These are phyloP conservation scores for Fusarium keratoplasticum DNA, from an alignment of 2,329 filamentous ascomycete species.

Conservation along the genomic window DNA sequence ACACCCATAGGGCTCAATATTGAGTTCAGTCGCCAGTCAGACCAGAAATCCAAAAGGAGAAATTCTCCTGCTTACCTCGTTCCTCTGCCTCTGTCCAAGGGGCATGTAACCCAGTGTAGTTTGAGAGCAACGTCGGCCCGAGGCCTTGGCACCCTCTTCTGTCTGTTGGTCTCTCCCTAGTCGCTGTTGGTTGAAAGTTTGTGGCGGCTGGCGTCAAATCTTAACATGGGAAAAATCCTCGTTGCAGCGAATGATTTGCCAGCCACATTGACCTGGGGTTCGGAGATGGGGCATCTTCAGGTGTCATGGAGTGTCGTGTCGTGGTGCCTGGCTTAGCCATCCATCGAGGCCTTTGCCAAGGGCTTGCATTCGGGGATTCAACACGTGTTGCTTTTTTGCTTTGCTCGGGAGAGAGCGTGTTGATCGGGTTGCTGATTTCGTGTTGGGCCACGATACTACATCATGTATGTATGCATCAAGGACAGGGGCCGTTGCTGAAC, in stretches of 20 bases:
- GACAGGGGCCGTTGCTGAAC: neutral
- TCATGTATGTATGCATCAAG: conserved; percentile 5
- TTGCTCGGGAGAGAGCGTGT: neutral
- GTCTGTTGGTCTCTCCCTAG: conserved; percentile 17
- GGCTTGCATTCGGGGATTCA: conserved; percentile 11
- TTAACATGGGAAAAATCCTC: conserved; percentile 22
- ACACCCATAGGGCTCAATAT: conserved; percentile 22
- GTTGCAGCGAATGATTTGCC: conserved; percentile 25
- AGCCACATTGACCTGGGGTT: conserved; percentile 24
- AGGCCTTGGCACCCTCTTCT: conserved; percentile 30
- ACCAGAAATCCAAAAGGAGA: neutral
- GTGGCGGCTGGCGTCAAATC: conserved; percentile 41
- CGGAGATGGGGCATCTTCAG: conserved; percentile 8
- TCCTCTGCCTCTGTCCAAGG: conserved; percentile 6
- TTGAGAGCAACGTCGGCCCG: conserved; percentile 34
- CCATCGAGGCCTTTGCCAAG: conserved; percentile 12
- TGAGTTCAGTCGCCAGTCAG: conserved; percentile 19
- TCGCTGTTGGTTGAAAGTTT: conserved; percentile 21
- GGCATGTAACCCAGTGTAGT: conserved; percentile 9
- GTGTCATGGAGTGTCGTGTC: conserved; percentile 10
- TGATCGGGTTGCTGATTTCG: conserved; percentile 9
- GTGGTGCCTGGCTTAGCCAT: conserved; percentile 11
- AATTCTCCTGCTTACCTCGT: neutral
- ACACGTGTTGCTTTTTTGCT: conserved; percentile 16
- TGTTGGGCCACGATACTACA: conserved; percentile 3